These are phyloP conservation scores for Albatrellus ellisii DNA, from an alignment of 768 basidiomycete species.

Conservation along the genomic window DNA sequence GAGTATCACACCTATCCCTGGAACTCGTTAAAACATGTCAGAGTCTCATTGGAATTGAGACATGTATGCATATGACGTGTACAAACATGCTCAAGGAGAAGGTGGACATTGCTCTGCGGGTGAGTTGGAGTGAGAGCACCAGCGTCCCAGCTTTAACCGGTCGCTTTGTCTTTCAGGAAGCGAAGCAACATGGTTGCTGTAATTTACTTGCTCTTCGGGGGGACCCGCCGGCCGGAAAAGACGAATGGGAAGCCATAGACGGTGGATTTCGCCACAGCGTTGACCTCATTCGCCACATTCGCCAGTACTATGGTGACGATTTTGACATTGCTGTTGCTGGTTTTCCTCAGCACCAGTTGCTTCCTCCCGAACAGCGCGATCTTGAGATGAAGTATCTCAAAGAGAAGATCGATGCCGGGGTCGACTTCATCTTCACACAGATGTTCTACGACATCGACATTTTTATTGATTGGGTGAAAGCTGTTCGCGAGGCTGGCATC, in stretches of 20 bases:
- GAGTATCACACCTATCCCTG: constrained; percentile 87
- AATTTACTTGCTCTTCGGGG: constrained; percentile 91
- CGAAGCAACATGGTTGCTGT: constrained; percentile 77
- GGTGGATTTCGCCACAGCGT: constrained; percentile 85
- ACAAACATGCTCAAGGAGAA: constrained; percentile 98
- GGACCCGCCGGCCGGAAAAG: constrained; percentile 80
- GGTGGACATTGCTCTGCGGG: constrained; percentile 80
- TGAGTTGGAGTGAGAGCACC: constrained; percentile 20
- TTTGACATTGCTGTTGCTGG: constrained; percentile 93
- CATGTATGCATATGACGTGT: constrained; percentile 97
- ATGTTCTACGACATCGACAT: constrained; percentile 94
- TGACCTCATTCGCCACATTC: constrained; percentile 86
- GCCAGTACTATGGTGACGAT: constrained; percentile 71
- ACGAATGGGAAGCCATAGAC: constrained; percentile 86
- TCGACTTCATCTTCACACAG: constrained; percentile 92
- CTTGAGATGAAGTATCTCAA: constrained; percentile 80
- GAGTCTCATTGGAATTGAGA: constrained; percentile 85
- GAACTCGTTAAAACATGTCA: constrained; percentile 95
- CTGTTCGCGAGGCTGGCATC: constrained; percentile 74
- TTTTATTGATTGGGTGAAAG: constrained; percentile 85
- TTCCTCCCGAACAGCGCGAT: constrained; percentile 60
- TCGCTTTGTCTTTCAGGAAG: constrained; percentile 42
- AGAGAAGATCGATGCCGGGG: constrained; percentile 84
- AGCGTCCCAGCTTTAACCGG: constrained; percentile 3
- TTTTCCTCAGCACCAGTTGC: constrained; percentile 72